phyloP scores from a whole-genome alignment of 2,329 filamentous ascomycete genomes.

The Bipolaris sorokiniana region DNA sequence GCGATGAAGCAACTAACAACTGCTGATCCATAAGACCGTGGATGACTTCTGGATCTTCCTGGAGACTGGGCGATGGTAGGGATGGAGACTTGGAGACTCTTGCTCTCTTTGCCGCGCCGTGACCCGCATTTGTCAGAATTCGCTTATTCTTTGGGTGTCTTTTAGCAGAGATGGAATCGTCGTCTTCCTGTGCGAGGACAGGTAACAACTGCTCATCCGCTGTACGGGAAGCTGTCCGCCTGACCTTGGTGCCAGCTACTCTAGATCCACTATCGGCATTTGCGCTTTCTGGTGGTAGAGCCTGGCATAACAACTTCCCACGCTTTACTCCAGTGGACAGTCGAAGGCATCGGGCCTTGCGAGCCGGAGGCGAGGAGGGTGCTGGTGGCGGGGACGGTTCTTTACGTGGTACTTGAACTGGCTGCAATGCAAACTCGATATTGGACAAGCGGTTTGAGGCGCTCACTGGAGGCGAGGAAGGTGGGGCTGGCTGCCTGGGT shows the following conservation, averaged over 20 bases:
- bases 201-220: slow-evolving; percentile 13
- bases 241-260: neutral
- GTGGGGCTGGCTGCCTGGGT: slow-evolving; percentile 31
- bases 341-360: slow-evolving; percentile 46
- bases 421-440: slow-evolving; percentile 37
- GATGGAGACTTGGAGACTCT: slow-evolving; percentile 11
- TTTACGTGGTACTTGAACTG: slow-evolving; percentile 11
- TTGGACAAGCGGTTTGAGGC: slow-evolving; percentile 47
- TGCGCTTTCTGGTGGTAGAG: slow-evolving; percentile 29
- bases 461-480: slow-evolving; percentile 48
- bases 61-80: slow-evolving; percentile 15
- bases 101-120: slow-evolving; percentile 5
- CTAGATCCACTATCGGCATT: slow-evolving; percentile 11
- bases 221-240: slow-evolving; percentile 2
- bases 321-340: slow-evolving; percentile 49
- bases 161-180: neutral
- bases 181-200: slow-evolving; percentile 3
- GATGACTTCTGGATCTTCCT: slow-evolving; percentile 36
- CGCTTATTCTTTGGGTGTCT: slow-evolving; percentile 12
- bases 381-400: slow-evolving; percentile 14
- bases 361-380: slow-evolving; percentile 27
- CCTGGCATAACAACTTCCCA: slow-evolving; percentile 53
- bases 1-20: slow-evolving; percentile 25
- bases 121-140: neutral
- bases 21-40: slow-evolving; percentile 41